Evolutionary conservation across 805 yeast species (phyloP).

Genomic region (Lachancea waltii): DNA sequence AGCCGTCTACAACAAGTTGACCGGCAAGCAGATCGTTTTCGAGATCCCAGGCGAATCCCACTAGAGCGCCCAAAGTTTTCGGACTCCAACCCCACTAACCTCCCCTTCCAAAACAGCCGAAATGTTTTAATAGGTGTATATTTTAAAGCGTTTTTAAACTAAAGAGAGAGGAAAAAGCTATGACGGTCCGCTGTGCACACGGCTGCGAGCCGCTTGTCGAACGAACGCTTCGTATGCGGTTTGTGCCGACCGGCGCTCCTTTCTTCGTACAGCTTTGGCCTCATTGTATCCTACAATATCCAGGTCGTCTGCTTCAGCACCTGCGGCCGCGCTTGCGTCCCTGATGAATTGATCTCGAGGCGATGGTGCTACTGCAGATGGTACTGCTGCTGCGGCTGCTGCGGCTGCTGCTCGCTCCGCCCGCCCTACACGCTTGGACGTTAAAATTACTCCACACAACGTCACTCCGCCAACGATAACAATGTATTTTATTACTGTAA

Average conservation of each 20-base stretch:
- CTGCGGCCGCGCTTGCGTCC: neutral
- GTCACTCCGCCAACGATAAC: slow-evolving; percentile 21
- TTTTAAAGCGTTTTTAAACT: slow-evolving; percentile 19
- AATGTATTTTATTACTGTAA: slow-evolving; percentile 17
- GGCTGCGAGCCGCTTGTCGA: slow-evolving; percentile 3
- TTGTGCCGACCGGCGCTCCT: neutral
- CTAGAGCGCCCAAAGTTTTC: too few relatives aligned
- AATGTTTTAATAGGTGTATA: slow-evolving; percentile 27
- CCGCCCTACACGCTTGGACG: slow-evolving; percentile 12
- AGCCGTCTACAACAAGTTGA: slow-evolving; percentile 95
- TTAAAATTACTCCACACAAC: slow-evolving; percentile 11
- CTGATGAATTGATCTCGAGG: slow-evolving; percentile 1
- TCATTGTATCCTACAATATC: slow-evolving; percentile 6
- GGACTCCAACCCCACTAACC: too few relatives aligned
- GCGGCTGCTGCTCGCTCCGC: neutral
- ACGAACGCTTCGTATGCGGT: slow-evolving; percentile 9
- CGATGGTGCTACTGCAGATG: too few relatives aligned
- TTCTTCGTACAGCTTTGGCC: neutral
- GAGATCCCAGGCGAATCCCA: slow-evolving; percentile 65
- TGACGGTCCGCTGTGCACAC: neutral
- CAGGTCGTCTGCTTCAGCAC: slow-evolving; percentile 6
- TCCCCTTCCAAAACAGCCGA: slow-evolving; percentile 9
- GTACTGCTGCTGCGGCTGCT: slow-evolving; percentile 1
- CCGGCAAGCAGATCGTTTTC: slow-evolving; percentile 99
- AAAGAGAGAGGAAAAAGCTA: neutral